A percentile compares a stretch with the other conserved stretches of the same genome.
phyloP scores from a whole-genome alignment of 2,329 filamentous ascomycete genomes.

The Blastomyces parvus region DNA sequence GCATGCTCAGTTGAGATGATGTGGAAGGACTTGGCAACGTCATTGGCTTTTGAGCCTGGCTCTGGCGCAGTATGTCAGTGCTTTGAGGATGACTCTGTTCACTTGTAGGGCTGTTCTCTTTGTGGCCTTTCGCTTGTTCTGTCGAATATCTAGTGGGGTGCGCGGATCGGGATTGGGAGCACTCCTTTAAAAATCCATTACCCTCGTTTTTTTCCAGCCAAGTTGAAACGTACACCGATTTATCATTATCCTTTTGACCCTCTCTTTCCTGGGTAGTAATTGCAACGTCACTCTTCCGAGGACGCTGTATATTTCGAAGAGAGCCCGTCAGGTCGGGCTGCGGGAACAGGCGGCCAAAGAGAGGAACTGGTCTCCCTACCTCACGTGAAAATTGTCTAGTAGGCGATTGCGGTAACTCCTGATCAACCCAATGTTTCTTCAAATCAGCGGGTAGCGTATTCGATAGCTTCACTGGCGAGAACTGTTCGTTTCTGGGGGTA shows the following conservation, averaged over 20 bases:
- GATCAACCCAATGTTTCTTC: not conserved
- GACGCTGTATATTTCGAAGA: not conserved
- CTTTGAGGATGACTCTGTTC: not conserved
- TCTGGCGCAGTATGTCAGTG: not conserved
- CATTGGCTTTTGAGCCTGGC: conserved; percentile 8
- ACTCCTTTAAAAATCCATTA: not conserved
- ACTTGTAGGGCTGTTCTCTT: not conserved
- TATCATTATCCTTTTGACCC: not conserved
- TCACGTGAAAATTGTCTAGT: not conserved
- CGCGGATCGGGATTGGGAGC: not conserved
- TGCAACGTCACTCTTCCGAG: not conserved
- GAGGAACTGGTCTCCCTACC: not conserved
- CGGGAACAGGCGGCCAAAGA: not conserved
- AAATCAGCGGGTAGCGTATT: not conserved
- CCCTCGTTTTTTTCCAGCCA: not conserved
- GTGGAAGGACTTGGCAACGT: conserved; percentile 17
- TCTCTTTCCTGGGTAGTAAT: not conserved
- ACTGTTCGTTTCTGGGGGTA: not conserved
- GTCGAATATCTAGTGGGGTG: not conserved
- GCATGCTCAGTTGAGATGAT: conserved; percentile 17
- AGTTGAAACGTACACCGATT: not conserved
- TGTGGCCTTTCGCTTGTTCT: not conserved
- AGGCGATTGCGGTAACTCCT: not conserved
- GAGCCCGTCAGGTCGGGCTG: not conserved
- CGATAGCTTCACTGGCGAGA: not conserved